Percentiles rank a stretch among this genome's conserved stretches.
phyloP scores from a whole-genome alignment of 2,329 filamentous ascomycete genomes.

The Aureobasidium subglaciale region DNA sequence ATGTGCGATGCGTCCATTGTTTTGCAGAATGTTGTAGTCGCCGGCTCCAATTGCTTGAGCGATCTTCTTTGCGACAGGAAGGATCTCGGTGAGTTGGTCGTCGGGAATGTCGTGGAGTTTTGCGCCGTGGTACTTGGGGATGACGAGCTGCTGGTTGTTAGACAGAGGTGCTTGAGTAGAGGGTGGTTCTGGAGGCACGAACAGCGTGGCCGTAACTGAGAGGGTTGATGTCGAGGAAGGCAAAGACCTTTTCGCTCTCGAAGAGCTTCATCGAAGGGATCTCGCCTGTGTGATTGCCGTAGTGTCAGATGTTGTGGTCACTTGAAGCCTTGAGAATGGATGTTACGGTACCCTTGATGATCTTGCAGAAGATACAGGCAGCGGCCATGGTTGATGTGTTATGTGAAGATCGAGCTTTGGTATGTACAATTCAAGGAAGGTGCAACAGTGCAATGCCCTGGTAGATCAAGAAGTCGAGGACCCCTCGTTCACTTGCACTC shows the following conservation, averaged over 20 bases:
- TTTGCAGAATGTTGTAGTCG: conserved; percentile 93
- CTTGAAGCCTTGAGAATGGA: neutral
- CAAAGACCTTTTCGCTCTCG: conserved; percentile 86
- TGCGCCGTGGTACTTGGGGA: conserved; percentile 88
- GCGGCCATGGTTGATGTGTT: neutral
- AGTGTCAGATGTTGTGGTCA: neutral
- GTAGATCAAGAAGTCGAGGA: neutral
- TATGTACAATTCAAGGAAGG: neutral
- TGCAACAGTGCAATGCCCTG: neutral
- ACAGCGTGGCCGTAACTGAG: conserved; percentile 85
- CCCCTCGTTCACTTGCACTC: neutral
- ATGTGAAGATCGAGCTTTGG: neutral
- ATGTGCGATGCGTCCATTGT: conserved; percentile 87
- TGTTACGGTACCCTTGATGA: conserved; percentile 68
- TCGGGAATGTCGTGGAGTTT: conserved; percentile 93
- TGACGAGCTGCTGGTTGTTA: conserved; percentile 64
- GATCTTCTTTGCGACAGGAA: conserved; percentile 85
- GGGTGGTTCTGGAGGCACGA: conserved; percentile 28
- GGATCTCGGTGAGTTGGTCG: conserved; percentile 71
- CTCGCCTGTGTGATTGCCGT: conserved; percentile 55
- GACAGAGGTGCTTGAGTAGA: conserved; percentile 7
- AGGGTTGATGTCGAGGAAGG: conserved; percentile 94
- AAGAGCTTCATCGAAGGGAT: conserved; percentile 96
- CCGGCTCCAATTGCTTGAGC: conserved; percentile 65
- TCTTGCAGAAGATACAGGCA: conserved; percentile 94